These are phyloP conservation scores for Eragrostis nindensis DNA, from an alignment of 176 grass and related monocot genomes.

Conservation along the genomic window DNA sequence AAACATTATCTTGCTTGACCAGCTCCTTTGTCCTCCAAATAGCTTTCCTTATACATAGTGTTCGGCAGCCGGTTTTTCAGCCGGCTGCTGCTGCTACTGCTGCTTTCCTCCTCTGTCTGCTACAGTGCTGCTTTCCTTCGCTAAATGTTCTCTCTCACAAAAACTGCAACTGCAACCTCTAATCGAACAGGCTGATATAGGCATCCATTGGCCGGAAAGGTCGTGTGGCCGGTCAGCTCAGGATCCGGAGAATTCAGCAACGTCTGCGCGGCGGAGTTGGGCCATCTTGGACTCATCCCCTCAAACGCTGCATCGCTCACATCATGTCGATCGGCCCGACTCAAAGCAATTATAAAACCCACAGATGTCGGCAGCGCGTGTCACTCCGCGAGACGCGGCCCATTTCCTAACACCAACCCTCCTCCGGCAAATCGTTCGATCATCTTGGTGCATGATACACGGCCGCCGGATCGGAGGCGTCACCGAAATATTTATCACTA, in stretches of 20 bases:
- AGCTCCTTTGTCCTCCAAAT: background rate
- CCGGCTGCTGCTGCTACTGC: no score
- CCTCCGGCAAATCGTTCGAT: background rate
- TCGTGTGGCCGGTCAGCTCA: background rate
- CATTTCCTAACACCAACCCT: background rate
- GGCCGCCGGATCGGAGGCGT: no score
- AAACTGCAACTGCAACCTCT: no score
- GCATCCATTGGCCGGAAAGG: background rate
- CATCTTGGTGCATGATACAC: no score
- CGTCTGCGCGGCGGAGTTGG: background rate
- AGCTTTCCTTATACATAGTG: no score
- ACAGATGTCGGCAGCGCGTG: background rate
- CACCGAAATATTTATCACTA: no score
- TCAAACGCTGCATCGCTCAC: background rate
- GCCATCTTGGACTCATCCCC: background rate
- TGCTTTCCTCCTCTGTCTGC: no score
- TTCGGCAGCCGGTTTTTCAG: no score
- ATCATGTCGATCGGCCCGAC: background rate
- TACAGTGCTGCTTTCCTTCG: no score
- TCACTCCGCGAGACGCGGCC: background rate
- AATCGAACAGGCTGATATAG: no score
- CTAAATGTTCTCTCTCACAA: no score
- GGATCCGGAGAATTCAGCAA: background rate
- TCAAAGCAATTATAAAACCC: no score
- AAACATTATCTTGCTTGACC: background rate